phyloP scores from a whole-genome alignment of 495 filamentous ascomycete genomes.

The Lasiosphaeria miniovina region DNA sequence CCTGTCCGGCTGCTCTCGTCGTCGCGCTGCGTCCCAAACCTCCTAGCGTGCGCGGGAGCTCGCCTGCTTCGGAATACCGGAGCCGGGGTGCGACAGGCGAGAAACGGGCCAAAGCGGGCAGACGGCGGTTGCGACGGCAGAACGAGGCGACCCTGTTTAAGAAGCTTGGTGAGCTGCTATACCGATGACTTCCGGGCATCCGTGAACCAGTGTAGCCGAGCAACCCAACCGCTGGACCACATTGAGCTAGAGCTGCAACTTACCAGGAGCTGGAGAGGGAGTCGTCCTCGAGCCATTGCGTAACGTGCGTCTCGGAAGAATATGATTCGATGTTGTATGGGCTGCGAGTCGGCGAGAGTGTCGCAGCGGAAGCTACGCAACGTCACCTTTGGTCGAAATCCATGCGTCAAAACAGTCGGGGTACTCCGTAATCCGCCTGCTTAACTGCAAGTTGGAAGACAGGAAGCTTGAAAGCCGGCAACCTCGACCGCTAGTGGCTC shows the following conservation, averaged over 20 bases:
- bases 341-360: not conserved
- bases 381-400: conserved; percentile 22
- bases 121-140: conserved; percentile 14
- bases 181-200: conserved; percentile 21
- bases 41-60: conserved; percentile 8
- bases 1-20: conserved; percentile 9
- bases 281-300: conserved; percentile 24
- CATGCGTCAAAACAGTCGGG: conserved; percentile 12
- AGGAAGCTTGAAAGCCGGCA: not conserved
- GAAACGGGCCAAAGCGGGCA: conserved; percentile 5
- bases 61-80: not conserved
- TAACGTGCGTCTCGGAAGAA: not conserved
- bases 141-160: conserved; percentile 24
- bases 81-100: conserved; percentile 6
- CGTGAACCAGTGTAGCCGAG: not conserved
- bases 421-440: not conserved
- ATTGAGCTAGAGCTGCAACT: conserved; percentile 5
- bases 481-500: no score
- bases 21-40: conserved; percentile 20
- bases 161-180: conserved; percentile 11
- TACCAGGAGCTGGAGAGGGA: conserved; percentile 27
- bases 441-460: conserved; percentile 6
- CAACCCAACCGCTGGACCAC: not conserved
- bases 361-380: conserved; percentile 23
- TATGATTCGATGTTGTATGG: not conserved